phyloP scores from a whole-genome alignment of 148 eudicot species.

The Chenopodium formosanum region DNA sequence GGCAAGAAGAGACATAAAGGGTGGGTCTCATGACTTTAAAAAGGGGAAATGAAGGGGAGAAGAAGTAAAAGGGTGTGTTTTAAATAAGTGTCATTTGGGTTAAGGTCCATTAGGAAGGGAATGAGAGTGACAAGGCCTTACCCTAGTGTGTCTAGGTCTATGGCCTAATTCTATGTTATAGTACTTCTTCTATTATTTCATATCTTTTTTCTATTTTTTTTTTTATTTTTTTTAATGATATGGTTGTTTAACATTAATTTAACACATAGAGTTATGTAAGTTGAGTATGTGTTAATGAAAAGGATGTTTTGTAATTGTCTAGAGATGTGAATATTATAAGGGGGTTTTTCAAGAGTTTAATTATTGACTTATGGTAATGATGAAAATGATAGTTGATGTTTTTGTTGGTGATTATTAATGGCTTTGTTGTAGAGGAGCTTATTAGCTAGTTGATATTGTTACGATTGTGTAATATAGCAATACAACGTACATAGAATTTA shows the following conservation, averaged over 20 bases:
- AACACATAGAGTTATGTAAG: background rate
- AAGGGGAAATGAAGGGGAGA: constrained; percentile 19
- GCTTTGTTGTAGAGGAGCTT: too few relatives aligned
- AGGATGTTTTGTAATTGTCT: background rate
- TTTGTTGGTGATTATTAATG: background rate
- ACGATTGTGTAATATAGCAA: too few relatives aligned
- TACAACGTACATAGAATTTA: too few relatives aligned
- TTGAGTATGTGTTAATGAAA: background rate
- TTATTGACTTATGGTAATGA: background rate
- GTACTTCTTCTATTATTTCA: constrained; percentile 19
- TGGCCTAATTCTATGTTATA: constrained; percentile 31
- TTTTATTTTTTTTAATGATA: background rate
- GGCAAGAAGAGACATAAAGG: constrained; percentile 27
- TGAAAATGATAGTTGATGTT: background rate
- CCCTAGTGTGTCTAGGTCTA: constrained; percentile 26
- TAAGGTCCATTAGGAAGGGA: constrained; percentile 35
- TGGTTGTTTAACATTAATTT: background rate
- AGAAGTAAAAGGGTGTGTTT: constrained; percentile 6
- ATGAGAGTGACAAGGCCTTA: constrained; percentile 54
- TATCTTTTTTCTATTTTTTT: background rate
- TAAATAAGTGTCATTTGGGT: constrained; percentile 45
- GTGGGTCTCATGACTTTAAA: constrained; percentile 68
- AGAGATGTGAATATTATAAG: background rate
- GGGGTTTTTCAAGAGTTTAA: background rate
- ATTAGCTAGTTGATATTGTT: too few relatives aligned